A percentile compares a stretch with the other conserved stretches of the same genome.
Evolutionary conservation across 495 filamentous ascomycete species (phyloP).

Genomic region (Podospora conica): DNA sequence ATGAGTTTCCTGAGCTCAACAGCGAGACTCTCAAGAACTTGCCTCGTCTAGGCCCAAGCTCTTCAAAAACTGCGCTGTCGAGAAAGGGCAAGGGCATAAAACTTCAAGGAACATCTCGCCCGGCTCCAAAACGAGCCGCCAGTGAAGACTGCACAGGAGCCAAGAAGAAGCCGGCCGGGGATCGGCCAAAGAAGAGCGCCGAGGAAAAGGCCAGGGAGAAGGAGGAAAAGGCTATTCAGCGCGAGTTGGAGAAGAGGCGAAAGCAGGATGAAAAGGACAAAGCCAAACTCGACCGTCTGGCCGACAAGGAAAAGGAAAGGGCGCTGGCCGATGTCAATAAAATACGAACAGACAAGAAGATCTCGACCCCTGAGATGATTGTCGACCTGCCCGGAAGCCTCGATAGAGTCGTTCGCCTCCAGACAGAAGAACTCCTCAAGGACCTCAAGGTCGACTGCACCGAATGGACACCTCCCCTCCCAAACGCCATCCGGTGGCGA

Average conservation of each 20-base stretch:
- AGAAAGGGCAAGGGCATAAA: background rate
- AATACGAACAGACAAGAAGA: constrained; percentile 67
- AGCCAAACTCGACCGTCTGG: constrained; percentile 52
- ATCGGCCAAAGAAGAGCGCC: constrained; percentile 23
- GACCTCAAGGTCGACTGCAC: constrained; percentile 35
- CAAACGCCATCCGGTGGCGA: constrained; percentile 66
- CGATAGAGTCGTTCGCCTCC: constrained; percentile 47
- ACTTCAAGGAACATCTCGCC: background rate
- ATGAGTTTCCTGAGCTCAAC: background rate
- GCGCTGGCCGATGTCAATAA: constrained; percentile 73
- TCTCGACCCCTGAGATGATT: constrained; percentile 77
- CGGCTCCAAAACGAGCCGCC: background rate
- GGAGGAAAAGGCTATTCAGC: constrained; percentile 32
- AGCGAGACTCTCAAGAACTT: background rate
- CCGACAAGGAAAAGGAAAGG: constrained; percentile 59
- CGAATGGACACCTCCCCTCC: constrained; percentile 42
- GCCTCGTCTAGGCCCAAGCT: background rate
- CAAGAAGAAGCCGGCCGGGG: background rate
- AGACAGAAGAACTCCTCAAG: constrained; percentile 50
- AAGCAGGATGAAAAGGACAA: constrained; percentile 45
- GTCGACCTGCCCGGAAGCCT: constrained; percentile 61
- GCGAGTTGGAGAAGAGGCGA: constrained; percentile 51
- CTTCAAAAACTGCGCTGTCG: constrained; percentile 6
- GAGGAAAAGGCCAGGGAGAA: constrained; percentile 32
- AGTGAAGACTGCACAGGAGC: constrained; percentile 2